phyloP scores from a whole-genome alignment of 2,329 filamentous ascomycete species.

The Paecilomyces fulvus region DNA sequence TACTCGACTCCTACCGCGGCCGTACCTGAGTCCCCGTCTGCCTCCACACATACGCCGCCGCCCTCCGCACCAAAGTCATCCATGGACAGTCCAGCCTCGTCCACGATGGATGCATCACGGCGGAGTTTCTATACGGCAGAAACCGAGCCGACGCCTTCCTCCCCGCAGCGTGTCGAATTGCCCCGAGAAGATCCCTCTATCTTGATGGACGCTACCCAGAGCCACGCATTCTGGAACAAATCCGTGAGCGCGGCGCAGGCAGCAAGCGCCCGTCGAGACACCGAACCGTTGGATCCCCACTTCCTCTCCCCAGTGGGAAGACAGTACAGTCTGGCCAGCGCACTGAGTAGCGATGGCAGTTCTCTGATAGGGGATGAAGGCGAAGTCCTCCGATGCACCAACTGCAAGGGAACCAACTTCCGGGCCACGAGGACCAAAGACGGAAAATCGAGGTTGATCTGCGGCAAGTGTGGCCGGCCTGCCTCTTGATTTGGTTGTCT shows the following conservation, averaged over 20 bases:
- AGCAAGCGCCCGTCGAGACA: slow-evolving; percentile 14
- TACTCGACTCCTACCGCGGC: slow-evolving; percentile 16
- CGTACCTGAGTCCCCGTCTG: slow-evolving; percentile 19
- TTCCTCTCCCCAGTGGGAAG: slow-evolving; percentile 17
- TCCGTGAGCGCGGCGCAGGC: slow-evolving; percentile 32
- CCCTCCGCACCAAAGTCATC: slow-evolving; percentile 16
- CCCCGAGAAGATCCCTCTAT: not conserved
- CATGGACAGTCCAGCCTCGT: slow-evolving; percentile 11
- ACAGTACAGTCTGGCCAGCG: slow-evolving; percentile 43
- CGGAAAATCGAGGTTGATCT: slow-evolving; percentile 51
- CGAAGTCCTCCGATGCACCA: slow-evolving; percentile 47
- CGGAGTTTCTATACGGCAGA: slow-evolving; percentile 6
- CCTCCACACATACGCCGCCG: slow-evolving; percentile 18
- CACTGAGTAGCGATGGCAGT: slow-evolving; percentile 49
- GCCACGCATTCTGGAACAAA: slow-evolving; percentile 47
- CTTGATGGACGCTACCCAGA: slow-evolving; percentile 37
- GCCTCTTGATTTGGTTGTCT: slow-evolving; percentile 10
- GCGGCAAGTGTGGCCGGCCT: slow-evolving; percentile 43
- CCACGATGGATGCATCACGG: slow-evolving; percentile 7
- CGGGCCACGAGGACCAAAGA: slow-evolving; percentile 49
- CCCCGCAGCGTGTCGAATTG: not conserved
- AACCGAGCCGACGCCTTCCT: not conserved
- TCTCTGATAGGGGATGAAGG: slow-evolving; percentile 35
- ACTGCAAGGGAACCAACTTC: slow-evolving; percentile 56
- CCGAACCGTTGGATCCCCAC: slow-evolving; percentile 13